phyloP scores from a whole-genome alignment of 2,329 filamentous ascomycete species.

The Pseudopyricularia cyperi region DNA sequence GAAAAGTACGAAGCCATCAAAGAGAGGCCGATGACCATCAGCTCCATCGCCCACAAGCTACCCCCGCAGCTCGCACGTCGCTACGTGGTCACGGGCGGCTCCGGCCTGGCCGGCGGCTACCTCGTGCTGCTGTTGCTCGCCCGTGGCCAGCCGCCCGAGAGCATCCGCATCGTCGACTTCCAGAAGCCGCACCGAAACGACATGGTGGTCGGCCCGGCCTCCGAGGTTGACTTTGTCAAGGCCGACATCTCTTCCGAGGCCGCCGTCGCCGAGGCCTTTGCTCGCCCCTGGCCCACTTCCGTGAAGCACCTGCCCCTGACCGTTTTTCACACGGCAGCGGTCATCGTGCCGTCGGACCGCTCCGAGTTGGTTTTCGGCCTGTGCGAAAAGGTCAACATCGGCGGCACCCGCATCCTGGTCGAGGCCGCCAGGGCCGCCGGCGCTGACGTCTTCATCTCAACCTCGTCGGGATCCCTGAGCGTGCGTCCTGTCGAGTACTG shows the following conservation, averaged over 20 bases:
- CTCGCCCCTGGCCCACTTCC: constrained; percentile 24
- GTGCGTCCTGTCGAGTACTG: constrained; percentile 22
- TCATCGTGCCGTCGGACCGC: constrained; percentile 30
- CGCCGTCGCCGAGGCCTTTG: constrained; percentile 25
- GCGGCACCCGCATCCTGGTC: constrained; percentile 31
- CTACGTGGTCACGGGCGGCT: constrained; percentile 23
- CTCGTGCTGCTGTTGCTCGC: constrained; percentile 33
- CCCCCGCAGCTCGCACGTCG: constrained; percentile 20
- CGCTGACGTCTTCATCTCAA: constrained; percentile 30
- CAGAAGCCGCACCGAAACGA: constrained; percentile 22
- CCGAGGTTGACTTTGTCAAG: constrained; percentile 23
- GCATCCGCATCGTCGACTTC: constrained; percentile 34
- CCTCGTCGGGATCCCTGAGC: constrained; percentile 30
- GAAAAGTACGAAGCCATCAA: constrained; percentile 18
- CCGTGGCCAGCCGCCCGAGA: constrained; percentile 29
- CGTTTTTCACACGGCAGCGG: constrained; percentile 35
- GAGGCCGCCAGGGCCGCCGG: constrained; percentile 24
- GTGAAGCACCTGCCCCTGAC: constrained; percentile 29
- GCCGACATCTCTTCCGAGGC: constrained; percentile 28
- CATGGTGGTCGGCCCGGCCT: constrained; percentile 20
- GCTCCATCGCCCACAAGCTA: constrained; percentile 13
- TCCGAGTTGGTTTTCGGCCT: constrained; percentile 22
- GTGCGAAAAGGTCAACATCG: constrained; percentile 29
- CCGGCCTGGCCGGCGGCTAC: constrained; percentile 30
- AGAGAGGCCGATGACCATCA: constrained; percentile 12